Evolutionary conservation across 768 basidiomycete species (phyloP), one percentile per base, ranked within the genome.

Genomic region (Grammothele lineata): DNA sequence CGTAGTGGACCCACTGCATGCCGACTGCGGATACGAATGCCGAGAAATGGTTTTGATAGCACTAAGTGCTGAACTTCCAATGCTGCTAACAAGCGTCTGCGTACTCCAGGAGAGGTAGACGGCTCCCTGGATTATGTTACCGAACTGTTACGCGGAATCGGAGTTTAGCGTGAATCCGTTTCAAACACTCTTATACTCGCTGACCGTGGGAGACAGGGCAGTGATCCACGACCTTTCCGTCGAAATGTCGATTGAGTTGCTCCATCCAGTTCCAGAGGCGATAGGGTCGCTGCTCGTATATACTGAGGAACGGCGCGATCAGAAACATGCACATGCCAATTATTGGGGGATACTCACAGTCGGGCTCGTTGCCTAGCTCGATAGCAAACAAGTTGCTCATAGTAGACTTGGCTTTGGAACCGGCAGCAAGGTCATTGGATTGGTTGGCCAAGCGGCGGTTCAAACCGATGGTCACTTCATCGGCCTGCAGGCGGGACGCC

Each of bases 291-390:
- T 59, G 32, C 56, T 57, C 5, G 61, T 52, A 44, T 67, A 68
- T 43, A 65, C 66, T 68, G 35, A 12, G 5, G 9, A 3, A 1
- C 2, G 7, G 12, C 15, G 27, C 14, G 8, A 3, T 38, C 18
- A 39, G 42, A 9, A 38, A 19, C 12, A 18, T 26, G 26, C 8
- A 19, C 35, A 8, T 36, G 6, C 17, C 17, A 23, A 34, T 17
- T 15, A 24, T 19, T 35, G 5, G 34, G 27, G 21, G n/a, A 48
- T 34, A 56, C 66, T 42, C 37, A 69, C 68, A 61, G 17, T 69
- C 68, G 0, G 68, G 68, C 51, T 69, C 68, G 47, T 70, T 69
- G 6, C 69, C 68, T 3, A 70, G 58, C 49, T 70, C 69, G 38
- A 70, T 49, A 5, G 69, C 63, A 33, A 62, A 58, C 10, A 70